Base-by-base conservation (phyloP, 345 rosid species). In the Diplotaxis tenuifolia region DNA sequence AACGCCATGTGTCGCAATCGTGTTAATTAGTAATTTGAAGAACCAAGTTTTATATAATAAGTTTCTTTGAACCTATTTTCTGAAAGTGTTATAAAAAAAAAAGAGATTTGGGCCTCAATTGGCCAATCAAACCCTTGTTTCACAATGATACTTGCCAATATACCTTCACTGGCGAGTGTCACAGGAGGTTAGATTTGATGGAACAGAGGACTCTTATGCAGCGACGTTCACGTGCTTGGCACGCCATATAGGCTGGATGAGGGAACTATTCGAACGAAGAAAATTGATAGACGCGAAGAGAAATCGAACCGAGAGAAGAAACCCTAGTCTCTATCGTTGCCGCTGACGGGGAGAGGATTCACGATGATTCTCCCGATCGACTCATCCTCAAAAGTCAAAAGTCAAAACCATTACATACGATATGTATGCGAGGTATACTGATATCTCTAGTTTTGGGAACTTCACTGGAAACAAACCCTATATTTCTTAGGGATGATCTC, bases 301-400 rank as follows among this genome's bases (percentile, higher is more conserved):
- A n/a, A n/a, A 57, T 62, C 12, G 5, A 45, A 12, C 15, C 15
- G 25, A 28, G 16, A 16, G 38, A 27, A 10, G 25, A 59, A 75
- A 53, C 74, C 79, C 74, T 75, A 75, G 32, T 60, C 53, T 55
- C 22, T 3, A 8, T 64, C 29, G 2, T 55, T 53, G 20, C 54
- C 22, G 16, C 29, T 19, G 3, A 40, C 9, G 49, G 3, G 4
- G 45, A 55, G 19, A 18, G 2, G 62, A 59, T 9, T 59, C 66
- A 59, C n/a, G n/a, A n/a, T 29, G 22, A 27, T 38, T 70, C 19
- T 29, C 47, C 20, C 47, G 49, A 19, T n/a, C n/a, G n/a, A n/a
- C 34, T 52, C 57, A 20, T 52, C 57, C 14, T 20, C 57, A n/a
- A 25, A 25, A n/a, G n/a, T n/a, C n/a, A n/a, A n/a, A n/a, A n/a